Base-by-base conservation (phyloP, 495 filamentous ascomycete genomes). In the Terfezia claveryi region DNA sequence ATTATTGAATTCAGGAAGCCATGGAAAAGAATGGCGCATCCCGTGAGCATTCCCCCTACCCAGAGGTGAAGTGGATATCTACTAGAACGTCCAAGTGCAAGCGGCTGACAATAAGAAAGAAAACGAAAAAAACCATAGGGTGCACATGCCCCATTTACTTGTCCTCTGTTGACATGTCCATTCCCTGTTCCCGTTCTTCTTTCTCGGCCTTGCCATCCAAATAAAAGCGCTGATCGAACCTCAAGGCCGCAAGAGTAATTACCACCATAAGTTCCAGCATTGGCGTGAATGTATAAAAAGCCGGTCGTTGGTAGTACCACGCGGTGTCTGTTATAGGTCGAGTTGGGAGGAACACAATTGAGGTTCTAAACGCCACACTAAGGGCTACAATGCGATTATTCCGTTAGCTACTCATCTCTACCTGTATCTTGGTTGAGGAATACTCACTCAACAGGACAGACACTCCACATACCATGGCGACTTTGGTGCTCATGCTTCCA, bases 241-340 rank as follows among this genome's bases (percentile, higher is more conserved):
- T 73, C 4, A 69, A 69, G 6, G 82, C 58, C 2, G 78, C 72
- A 64, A 82, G 88, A 4, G 80, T 58, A 9, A 68, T 68, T 2
- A 89, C 74, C 11, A 89, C 76, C 4, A 80, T 20, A 27, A 86
- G 66, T 67, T 95, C 88, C 11, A 86, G 69, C 0, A 67, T 69
- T 58, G 87, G 20, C 1, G 87, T 63, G 81, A 78, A 71, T 93
- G 87, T 59, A 78, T 62, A 67, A 87, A 94, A 68, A 91, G 81
- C 20, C 20, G 20, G 20, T 20, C 20, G 20, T 57, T 65, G 69
- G 58, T 82, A 73, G 57, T 81, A 91, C 73, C 78, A 81, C 3
- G 78, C 73, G 10, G 83, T 81, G 37, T 82, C 38, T 7, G 53
- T 65, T 10, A 60, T 50, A 0, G 79, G 81, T 7, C 76, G 70